Evolutionary conservation across 768 basidiomycete species (phyloP), one percentile per base, ranked within the genome.

Genomic region (Fistulinella prunicolor): DNA sequence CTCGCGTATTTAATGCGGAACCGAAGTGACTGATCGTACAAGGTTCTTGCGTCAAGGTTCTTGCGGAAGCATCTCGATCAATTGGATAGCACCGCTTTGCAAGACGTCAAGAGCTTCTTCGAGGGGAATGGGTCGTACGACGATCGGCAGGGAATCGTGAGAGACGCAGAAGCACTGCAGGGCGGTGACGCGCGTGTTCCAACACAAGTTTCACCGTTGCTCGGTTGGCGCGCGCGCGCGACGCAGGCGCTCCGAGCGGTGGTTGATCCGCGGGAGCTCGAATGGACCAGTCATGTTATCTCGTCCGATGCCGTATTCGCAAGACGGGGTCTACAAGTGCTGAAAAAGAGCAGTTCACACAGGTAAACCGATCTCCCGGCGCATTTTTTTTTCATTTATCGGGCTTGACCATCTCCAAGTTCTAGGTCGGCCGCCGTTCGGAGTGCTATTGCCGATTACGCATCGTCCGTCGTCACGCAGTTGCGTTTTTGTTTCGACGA

Each of bases 261-360:
- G 35, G 67, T 80, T 17, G 55, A 69, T 45, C 75, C 77, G 17
- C 72, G 76, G 47, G 60, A 71, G 2, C 55, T 79, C 7, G 57
- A 68, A 12, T 85, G 81, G 83, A 80, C 78, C 73, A 77, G 78
- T 21, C 76, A 81, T 39, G 69, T 71, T 36, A 62, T 59, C 9
- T 57, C 75, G 17, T 55, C 70, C 2, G 73, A 79, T 32, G 55
- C 62, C 6, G 62, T 74, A 16, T 78, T 76, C 38, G 69, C 71
- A 19, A 49, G 62, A 26, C 71, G 73, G 26, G 74, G 76, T 6
- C 52, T 86, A 1, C 61, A 70, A n/a, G 73, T 78, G 36, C 58
- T 86, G 14, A 65, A 63, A 28, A 64, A 60, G 28, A 64, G 59
- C 2, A 63, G 71, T 44, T 77, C 78, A 53, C 69, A 47, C 67